Evolutionary conservation across 1,284 basidiomycete genomes (phyloP), one percentile per base, ranked within the genome.

Genomic region (Melampsora occidentalis): DNA sequence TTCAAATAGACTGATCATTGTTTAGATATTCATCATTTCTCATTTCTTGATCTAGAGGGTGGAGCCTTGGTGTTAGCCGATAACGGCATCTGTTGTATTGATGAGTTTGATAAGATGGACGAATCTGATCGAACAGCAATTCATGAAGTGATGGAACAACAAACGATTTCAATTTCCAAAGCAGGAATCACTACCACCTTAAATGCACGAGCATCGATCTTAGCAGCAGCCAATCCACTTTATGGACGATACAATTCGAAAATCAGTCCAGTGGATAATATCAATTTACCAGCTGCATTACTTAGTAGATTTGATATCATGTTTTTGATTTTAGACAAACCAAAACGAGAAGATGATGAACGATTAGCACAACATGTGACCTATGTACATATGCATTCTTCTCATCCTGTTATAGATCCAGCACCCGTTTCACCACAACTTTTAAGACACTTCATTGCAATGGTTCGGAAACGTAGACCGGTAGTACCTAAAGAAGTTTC

Each of bases 101-200:
- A 99, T 82, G 97, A 99, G 83, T 99, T 99, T 83, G 97, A 99
- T 86, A 99, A 99, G 85, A 99, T 99, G 97, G 97, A 99, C 80
- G 97, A 99, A 84, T 84, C 92, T 1, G 97, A 99, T 84, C 88
- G 97, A 78, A 99, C 97, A 0, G 94, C 97, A 16, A 99, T 99
- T 79, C 97, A 99, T 86, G 97, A 99, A 87, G 97, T 99, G 76
- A 99, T 99, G 97, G 96, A 99, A 84, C 96, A 99, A 83, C 96
- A 99, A 84, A 99, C 97, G 1, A 99, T 99, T 79, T 97, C 94
- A 2, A 99, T 99, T 80, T 95, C 94, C 62, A 99, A 99, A 85
- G 97, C 97, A 2, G 97, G 97, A 25, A 99, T 99, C 83, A 97
- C 94, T 0, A 99, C 97, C 0, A 99, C 97, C 0, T 87, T 99